These are phyloP conservation scores for Hypoxylon sp. DNA, from an alignment of 2,329 filamentous ascomycete genomes.

Conservation along the genomic window DNA sequence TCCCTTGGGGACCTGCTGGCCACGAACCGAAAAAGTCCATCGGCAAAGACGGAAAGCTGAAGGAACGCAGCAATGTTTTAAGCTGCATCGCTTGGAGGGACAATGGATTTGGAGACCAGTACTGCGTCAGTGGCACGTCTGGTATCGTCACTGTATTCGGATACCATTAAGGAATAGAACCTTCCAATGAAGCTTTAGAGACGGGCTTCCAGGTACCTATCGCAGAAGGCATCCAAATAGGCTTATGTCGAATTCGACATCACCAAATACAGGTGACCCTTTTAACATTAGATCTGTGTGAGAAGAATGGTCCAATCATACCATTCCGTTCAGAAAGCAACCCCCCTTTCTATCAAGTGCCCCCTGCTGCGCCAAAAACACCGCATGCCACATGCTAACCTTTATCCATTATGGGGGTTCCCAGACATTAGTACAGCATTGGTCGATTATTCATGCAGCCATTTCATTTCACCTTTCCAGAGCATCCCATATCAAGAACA, in stretches of 20 bases:
- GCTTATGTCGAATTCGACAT: conserved; percentile 35
- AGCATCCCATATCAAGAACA: conserved; percentile 3
- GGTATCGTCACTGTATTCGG: conserved; percentile 75
- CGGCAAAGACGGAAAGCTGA: conserved; percentile 71
- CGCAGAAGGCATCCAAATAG: conserved; percentile 2
- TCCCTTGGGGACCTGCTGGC: conserved; percentile 68
- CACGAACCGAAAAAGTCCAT: conserved; percentile 63
- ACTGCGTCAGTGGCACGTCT: conserved; percentile 74
- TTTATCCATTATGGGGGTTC: conserved; percentile 42
- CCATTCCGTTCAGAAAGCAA: conserved; percentile 33
- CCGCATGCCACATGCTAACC: conserved; percentile 43
- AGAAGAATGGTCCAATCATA: conserved; percentile 23
- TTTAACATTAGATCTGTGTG: conserved; percentile 27
- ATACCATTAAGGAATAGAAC: conserved; percentile 45
- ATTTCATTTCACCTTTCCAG: conserved; percentile 30
- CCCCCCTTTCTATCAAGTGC: conserved; percentile 38
- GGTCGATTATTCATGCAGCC: conserved; percentile 40
- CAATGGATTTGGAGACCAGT: conserved; percentile 72
- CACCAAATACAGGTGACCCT: conserved; percentile 26
- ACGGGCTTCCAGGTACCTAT: conserved; percentile 12
- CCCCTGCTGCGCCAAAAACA: conserved; percentile 43
- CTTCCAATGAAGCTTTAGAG: neutral
- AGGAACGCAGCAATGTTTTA: conserved; percentile 69
- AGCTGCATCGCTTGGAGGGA: conserved; percentile 74
- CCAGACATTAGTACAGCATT: conserved; percentile 47